Evolutionary conservation across 2,329 filamentous ascomycete species (phyloP).

Genomic region (Fusarium neocosmosporiellum): DNA sequence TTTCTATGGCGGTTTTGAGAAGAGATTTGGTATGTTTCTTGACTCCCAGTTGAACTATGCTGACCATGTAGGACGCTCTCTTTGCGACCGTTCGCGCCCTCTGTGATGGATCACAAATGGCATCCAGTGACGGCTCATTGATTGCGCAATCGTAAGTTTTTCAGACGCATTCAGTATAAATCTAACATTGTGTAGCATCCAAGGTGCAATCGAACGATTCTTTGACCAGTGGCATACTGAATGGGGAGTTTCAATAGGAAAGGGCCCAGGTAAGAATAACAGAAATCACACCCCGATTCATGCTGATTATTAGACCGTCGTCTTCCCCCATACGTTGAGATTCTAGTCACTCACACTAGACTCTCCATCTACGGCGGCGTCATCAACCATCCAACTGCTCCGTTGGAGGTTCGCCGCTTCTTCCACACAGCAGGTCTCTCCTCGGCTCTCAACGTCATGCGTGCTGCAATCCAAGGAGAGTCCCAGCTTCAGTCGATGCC

Average conservation of each 20-base stretch:
- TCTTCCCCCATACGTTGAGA: conserved; percentile 79
- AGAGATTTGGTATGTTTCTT: conserved; percentile 67
- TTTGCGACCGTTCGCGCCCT: conserved; percentile 67
- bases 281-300: rapidly evolving
- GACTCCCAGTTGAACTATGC: background rate
- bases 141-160: conserved; percentile 63
- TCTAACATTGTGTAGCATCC: conserved; percentile 54
- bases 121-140: conserved; percentile 60
- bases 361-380: conserved; percentile 80
- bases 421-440: conserved; percentile 79
- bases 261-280: conserved; percentile 57
- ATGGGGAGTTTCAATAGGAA: conserved; percentile 69
- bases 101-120: conserved; percentile 67
- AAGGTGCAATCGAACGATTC: conserved; percentile 72
- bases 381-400: conserved; percentile 79
- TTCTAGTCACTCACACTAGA: conserved; percentile 77
- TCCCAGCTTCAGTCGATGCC: conserved; percentile 78
- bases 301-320: conserved; percentile 54
- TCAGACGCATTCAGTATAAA: rapidly evolving
- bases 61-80: conserved; percentile 58
- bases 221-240: conserved; percentile 73
- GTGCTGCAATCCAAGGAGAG: conserved; percentile 78
- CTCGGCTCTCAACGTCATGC: conserved; percentile 79
- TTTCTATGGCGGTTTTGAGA: conserved; percentile 76
- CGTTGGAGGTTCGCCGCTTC: conserved; percentile 76